Conservation (phyloP, 441 rosid genomes). For the Dalechampia spathulata region DNA sequence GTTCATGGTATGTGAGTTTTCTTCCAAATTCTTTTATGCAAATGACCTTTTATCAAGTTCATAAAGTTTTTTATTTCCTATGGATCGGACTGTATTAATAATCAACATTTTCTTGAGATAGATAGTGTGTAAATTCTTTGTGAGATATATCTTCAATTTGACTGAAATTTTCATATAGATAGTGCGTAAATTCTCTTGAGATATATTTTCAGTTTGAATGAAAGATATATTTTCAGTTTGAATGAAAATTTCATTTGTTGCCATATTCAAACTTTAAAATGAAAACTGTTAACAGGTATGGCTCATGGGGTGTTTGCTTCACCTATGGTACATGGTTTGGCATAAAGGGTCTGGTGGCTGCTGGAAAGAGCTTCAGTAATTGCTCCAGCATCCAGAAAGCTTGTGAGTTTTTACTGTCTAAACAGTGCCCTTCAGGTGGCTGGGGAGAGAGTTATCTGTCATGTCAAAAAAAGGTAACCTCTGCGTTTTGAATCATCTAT, state of each 20-base stretch:
- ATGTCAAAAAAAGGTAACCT: slow-evolving; percentile 67
- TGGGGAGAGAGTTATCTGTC: slow-evolving; percentile 99
- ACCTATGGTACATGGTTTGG: slow-evolving; percentile 91
- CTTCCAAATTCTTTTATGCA: not conserved
- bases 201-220: no score
- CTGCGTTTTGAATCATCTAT: not conserved
- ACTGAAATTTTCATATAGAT: no score
- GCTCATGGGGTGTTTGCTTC: slow-evolving; percentile 96
- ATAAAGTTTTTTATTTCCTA: not conserved
- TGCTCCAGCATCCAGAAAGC: slow-evolving; percentile 64
- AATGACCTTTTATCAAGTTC: not conserved
- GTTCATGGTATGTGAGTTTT: slow-evolving; percentile 33
- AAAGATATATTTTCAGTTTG: not conserved
- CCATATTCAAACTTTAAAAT: not conserved
- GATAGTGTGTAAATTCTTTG: not conserved
- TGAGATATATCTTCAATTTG: no score
- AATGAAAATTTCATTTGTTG: not conserved
- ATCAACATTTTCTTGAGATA: not conserved
- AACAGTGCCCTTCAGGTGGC: slow-evolving; percentile 76
- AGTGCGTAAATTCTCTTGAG: no score
- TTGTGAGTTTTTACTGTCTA: slow-evolving; percentile 71
- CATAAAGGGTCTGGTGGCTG: slow-evolving; percentile 70
- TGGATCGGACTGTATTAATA: not conserved
- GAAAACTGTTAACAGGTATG: slow-evolving; percentile 51
- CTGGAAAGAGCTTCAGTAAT: slow-evolving; percentile 51